phyloP scores from a whole-genome alignment of 345 rosid species.

The Laguncularia racemosa region DNA sequence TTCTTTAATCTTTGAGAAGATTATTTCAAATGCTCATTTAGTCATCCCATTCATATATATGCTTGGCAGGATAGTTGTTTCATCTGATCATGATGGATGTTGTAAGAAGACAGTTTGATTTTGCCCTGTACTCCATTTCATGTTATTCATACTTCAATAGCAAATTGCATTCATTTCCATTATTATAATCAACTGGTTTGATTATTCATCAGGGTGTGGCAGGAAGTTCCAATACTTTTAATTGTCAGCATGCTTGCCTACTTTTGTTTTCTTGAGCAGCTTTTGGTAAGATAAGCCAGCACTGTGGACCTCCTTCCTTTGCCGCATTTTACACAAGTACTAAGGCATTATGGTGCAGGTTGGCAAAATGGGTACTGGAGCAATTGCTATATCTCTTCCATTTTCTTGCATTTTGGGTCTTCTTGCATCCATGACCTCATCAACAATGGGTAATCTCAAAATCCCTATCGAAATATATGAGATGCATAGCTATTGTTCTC shows the following conservation, averaged over 20 bases:
- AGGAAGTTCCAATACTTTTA: constrained; percentile 79
- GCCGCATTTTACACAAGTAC: neutral
- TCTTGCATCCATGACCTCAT: constrained; percentile 72
- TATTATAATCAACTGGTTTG: neutral
- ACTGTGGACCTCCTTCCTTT: neutral
- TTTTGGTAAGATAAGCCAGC: constrained; percentile 43
- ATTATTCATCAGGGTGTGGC: constrained; percentile 62
- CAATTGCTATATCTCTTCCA: constrained; percentile 86
- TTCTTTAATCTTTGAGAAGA: too few species aligned
- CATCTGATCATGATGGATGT: too few species aligned
- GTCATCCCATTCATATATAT: too few species aligned
- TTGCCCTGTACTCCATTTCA: neutral
- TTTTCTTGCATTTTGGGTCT: constrained; percentile 87
- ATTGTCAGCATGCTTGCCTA: constrained; percentile 85
- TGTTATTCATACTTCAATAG: neutral
- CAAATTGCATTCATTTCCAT: neutral
- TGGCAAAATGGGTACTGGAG: constrained; percentile 66
- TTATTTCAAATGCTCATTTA: too few species aligned
- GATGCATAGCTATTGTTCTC: too few species aligned
- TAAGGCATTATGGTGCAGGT: constrained; percentile 36
- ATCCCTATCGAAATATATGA: neutral
- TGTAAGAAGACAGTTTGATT: too few species aligned
- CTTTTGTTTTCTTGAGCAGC: constrained; percentile 95
- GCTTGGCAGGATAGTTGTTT: too few species aligned
- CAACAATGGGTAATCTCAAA: constrained; percentile 75